Base-by-base conservation (phyloP, 805 yeast species). In the Candida gorgasii region DNA sequence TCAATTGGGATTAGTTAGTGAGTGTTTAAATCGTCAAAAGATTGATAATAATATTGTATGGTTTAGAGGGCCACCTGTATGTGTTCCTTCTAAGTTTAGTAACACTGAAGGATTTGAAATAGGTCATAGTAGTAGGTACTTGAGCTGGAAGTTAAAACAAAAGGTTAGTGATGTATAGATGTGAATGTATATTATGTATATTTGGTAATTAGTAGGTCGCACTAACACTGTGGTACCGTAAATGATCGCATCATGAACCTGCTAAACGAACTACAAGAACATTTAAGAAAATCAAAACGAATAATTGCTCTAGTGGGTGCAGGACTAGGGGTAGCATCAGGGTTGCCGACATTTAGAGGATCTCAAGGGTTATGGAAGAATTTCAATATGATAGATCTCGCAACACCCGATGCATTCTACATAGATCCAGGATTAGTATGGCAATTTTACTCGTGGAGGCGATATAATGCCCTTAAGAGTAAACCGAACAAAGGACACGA, bases 401-500 rank as follows among this genome's bases (percentile, higher is more conserved):
- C 96, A 6, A 89, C 96, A 0, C 96, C 95, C 0, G 96, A 89
- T 56, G 96, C 96, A 4, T 89, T 89, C 59, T 77, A 81, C 45
- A 69, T 71, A 14, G 90, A 89, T 57, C 96, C 97, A 0, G 86
- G 87, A 0, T 68, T 88, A 8, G 96, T 89, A 6, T 89, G 97
- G 97, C 92, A 86, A 57, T 89, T 86, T 54, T 89, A 89, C 61
- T 72, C 88, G 4, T 79, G 79, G 59, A 65, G 95, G 47, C 59
- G 97, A 34, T 72, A 65, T 36, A 69, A 69, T 37, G 90, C 96
- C 0, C 64, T 86, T 39, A 62, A 62, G 34, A 88, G 92, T 0
- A 61, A 55, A 37, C 96, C 96, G 0, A 89, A 89, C 54, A 59
- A 55, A 8, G 96, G 92, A 0, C 97, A 89, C 57, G 57, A 55